Evolutionary conservation across 2,329 filamentous ascomycete species (phyloP), one percentile per base, ranked within the genome.

Genomic region (Exophiala xenobiotica): DNA sequence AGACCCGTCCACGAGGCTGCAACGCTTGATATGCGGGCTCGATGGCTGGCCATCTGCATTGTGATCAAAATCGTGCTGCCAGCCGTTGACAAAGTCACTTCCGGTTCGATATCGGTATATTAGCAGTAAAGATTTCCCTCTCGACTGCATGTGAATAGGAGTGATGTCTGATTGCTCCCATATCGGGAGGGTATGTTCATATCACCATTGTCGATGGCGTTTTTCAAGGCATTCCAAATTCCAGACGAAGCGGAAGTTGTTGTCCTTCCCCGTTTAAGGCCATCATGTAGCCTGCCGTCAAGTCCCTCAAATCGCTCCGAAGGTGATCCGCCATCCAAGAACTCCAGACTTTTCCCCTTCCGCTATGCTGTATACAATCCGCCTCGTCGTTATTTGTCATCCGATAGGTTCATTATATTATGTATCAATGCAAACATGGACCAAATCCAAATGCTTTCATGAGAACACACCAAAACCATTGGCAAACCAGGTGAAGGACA

Each of bases 401-500:
- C 45, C 48, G 38, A 55, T 52, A 54, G 46, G 46, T 46, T 43
- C 29, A 35, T 38, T 53, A 29, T 29, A 43, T 45, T 45, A 55
- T 24, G 37, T 38, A 22, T 12, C 26, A 35, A 46, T 44, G 31
- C 35, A 47, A 49, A 47, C 42, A 43, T 46, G 33, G 35, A 33
- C 45, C 22, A 26, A 6, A 6, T 37, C 11, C 18, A 18, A 18
- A 27, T 1, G 22, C 24, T 19, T 45, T 51, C 53, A 46, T 51
- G 50, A 64, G 33, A 65, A 60, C 11, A 63, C 51, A 19, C 73
- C 74, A 47, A 72, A 68, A 12, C 67, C 72, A 33, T 69, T 68
- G 26, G 69, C 71, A 55, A 77, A 77, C 71, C 73, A 75, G 33
- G 78, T 74, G 61, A 85, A 83, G 4, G 79, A 82, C 26, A 77